phyloP scores from a whole-genome alignment of 768 basidiomycete genomes.

The Serendipita indica region DNA sequence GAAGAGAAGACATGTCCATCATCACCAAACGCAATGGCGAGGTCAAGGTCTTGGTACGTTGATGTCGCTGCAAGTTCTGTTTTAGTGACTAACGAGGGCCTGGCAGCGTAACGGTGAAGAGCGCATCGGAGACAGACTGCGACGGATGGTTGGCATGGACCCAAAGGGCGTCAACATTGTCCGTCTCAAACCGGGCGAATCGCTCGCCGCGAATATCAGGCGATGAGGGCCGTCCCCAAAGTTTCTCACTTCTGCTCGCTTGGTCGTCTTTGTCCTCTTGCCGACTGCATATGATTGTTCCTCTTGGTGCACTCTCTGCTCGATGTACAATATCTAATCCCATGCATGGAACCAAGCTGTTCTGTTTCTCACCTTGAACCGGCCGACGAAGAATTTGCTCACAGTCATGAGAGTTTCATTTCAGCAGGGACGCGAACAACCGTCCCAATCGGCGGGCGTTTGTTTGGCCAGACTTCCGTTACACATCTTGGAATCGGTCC shows the following conservation, averaged over 20 bases:
- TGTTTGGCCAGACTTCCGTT: too few relatives aligned
- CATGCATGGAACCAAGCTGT: too few relatives aligned
- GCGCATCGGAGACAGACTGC: neutral
- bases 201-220: neutral
- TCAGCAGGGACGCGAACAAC: too few relatives aligned
- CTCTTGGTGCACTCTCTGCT: neutral
- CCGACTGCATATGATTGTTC: neutral
- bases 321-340: too few relatives aligned
- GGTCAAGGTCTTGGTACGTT: neutral
- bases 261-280: neutral
- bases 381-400: too few relatives aligned
- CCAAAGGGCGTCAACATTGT: constrained; percentile 7
- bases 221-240: neutral
- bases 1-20: neutral
- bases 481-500: too few relatives aligned
- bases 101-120: constrained; percentile 7
- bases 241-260: neutral
- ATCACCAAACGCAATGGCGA: neutral
- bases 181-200: neutral
- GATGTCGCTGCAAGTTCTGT: neutral
- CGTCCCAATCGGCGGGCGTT: too few relatives aligned
- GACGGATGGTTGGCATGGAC: constrained; percentile 2
- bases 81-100: too few relatives aligned
- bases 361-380: too few relatives aligned
- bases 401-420: too few relatives aligned